Evolutionary conservation across 176 grass and related monocot species (phyloP), one percentile per base, ranked within the genome.

Genomic region (Thalia dealbata): DNA sequence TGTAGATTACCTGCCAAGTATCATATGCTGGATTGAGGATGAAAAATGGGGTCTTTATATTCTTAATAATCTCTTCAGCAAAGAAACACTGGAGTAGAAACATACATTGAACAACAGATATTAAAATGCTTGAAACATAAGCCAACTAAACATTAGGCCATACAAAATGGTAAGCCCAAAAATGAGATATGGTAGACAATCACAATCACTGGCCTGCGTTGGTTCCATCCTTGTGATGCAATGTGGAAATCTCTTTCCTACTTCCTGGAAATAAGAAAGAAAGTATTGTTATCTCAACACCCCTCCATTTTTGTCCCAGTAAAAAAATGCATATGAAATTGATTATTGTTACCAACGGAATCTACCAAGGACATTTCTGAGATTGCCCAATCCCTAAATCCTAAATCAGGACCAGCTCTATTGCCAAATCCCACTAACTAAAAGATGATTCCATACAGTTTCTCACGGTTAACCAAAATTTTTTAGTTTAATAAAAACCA

Each of bases 1-100:
- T 45, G 18, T 46, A 68, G 21, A 15, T 38, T 78, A 96, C 92
- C 92, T 91, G 92, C 86, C 89, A 96, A 72, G 84, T 75, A 77
- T 92, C 89, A 75, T 92, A 92, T 7, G 89, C 84, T 62, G 89
- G 80, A 72, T 96, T 96, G 80, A 96, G 88, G 83, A 96, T 50
- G 74, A 96, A 96, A 64, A 89, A 46, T 55, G 88, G 84, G 59
- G 82, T 91, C 3, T n/a, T 76, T 42, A 89, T 82, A 61, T 78
- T 79, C 74, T 85, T 96, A 15, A 96, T 69, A 77, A 96, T 72
- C 79, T 96, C 86, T 29, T 77, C 67, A 52, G 89, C 82, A 82
- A 97, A 97, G 76, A 92, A 92, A 38, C 83, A 92, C 86, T 86
- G 83, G 21, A 74, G 70, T n/a, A 68, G 35, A 68, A 68, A 29